phyloP scores from a whole-genome alignment of 768 basidiomycete genomes.

The Pleurotus tuoliensis region DNA sequence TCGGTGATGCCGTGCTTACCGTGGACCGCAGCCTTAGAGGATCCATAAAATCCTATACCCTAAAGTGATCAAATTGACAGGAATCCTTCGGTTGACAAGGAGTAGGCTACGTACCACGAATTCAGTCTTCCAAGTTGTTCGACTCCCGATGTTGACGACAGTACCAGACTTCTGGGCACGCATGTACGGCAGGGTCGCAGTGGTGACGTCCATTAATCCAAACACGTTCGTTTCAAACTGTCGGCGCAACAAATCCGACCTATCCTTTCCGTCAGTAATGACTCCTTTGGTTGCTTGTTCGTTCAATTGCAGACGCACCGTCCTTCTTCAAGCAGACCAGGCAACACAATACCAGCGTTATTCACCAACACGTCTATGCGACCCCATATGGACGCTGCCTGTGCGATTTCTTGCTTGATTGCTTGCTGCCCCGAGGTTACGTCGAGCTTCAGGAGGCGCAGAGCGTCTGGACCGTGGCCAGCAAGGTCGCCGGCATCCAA shows the following conservation, averaged over 20 bases:
- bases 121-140: constrained; percentile 48
- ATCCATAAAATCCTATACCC: constrained; percentile 39
- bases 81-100: not conserved
- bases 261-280: constrained; percentile 5
- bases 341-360: constrained; percentile 47
- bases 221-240: constrained; percentile 51
- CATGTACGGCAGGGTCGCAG: constrained; percentile 48
- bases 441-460: constrained; percentile 48
- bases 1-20: constrained; percentile 25
- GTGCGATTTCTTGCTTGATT: constrained; percentile 37
- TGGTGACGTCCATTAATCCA: constrained; percentile 49
- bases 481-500: constrained; percentile 15
- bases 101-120: constrained; percentile 29
- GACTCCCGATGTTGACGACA: constrained; percentile 50
- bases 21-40: constrained; percentile 61
- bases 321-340: constrained; percentile 52
- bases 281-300: no score
- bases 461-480: constrained; percentile 18
- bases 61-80: not conserved
- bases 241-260: constrained; percentile 29
- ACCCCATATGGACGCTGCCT: constrained; percentile 45
- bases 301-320: constrained; percentile 33
- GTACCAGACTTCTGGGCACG: constrained; percentile 39
- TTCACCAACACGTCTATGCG: constrained; percentile 61
- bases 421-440: constrained; percentile 40